phyloP scores from a whole-genome alignment of 225 moss, liverwort and hornwort genomes.

The Rhytidiadelphus loreus region DNA sequence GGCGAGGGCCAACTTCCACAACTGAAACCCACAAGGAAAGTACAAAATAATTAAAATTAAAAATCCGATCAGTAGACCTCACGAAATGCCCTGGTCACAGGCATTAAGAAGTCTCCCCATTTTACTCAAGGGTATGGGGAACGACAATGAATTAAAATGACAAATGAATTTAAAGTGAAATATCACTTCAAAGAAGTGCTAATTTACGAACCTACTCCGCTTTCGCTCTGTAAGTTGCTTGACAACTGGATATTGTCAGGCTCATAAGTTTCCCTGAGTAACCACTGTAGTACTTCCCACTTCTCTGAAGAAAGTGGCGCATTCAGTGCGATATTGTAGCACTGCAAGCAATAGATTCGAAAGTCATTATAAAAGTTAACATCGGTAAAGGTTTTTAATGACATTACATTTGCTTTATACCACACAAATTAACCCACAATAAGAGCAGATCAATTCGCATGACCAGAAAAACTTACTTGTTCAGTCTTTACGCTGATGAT shows the following conservation, averaged over 20 bases:
- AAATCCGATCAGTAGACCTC: not conserved
- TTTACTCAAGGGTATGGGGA: not conserved
- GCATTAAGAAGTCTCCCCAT: not conserved
- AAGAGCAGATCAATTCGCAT: not conserved
- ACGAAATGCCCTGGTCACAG: not conserved
- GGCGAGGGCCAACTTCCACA: slow-evolving; percentile 94
- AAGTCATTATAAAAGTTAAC: not conserved
- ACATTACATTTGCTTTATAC: not conserved
- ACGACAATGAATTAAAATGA: not conserved
- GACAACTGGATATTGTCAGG: slow-evolving; percentile 63
- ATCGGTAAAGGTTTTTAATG: not conserved
- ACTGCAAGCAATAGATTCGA: slow-evolving; percentile 31
- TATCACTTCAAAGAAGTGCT: not conserved
- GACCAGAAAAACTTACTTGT: slow-evolving; percentile 37
- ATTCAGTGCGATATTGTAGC: slow-evolving; percentile 77
- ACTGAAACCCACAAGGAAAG: slow-evolving; percentile 21
- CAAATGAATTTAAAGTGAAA: no score
- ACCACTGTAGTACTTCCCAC: slow-evolving; percentile 67
- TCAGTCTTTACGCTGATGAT: slow-evolving; percentile 63
- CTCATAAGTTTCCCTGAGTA: slow-evolving; percentile 85
- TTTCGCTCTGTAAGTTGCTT: slow-evolving; percentile 46
- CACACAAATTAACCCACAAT: not conserved
- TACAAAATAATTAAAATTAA: not conserved
- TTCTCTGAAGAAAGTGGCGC: slow-evolving; percentile 58
- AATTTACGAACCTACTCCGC: slow-evolving; percentile 27